phyloP scores from a whole-genome alignment of 176 grass and related monocot species.

The Elymus sibiricus region DNA sequence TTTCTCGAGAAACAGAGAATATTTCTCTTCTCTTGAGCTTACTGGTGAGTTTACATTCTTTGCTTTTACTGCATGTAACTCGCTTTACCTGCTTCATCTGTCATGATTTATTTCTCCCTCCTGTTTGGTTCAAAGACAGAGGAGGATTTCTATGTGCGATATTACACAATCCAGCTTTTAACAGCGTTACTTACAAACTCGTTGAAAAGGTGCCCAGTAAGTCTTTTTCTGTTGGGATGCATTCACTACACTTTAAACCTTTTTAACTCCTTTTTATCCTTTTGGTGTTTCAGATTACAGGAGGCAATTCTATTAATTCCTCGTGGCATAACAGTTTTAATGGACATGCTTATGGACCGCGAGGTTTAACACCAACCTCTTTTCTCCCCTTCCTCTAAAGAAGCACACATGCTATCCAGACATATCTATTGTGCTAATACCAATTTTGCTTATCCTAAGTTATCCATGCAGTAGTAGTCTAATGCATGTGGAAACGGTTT shows the following conservation, averaged over 20 bases:
- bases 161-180: constrained; percentile 97
- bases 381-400: neutral
- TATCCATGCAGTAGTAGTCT: neutral
- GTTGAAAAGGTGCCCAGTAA: constrained; percentile 79
- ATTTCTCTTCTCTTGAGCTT: constrained; percentile 92
- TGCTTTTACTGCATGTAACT: constrained; percentile 3
- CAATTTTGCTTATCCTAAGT: neutral
- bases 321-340: constrained; percentile 92
- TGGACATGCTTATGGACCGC: constrained; percentile 99
- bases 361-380: constrained; percentile 47
- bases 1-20: constrained; percentile 92
- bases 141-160: constrained; percentile 98
- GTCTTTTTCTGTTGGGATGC: constrained; percentile 32
- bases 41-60: constrained; percentile 52
- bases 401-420: constrained; percentile 5
- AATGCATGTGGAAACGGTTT: neutral
- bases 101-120: neutral
- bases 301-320: constrained; percentile 98
- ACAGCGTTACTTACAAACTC: constrained; percentile 94
- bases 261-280: constrained; percentile 27
- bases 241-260: neutral
- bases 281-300: constrained; percentile 72
- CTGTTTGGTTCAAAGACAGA: constrained; percentile 70
- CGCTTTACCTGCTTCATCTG: constrained; percentile 3
- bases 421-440: neutral